Conservation (phyloP, 106 monocot species). For the Dioscorea alata region DNA sequence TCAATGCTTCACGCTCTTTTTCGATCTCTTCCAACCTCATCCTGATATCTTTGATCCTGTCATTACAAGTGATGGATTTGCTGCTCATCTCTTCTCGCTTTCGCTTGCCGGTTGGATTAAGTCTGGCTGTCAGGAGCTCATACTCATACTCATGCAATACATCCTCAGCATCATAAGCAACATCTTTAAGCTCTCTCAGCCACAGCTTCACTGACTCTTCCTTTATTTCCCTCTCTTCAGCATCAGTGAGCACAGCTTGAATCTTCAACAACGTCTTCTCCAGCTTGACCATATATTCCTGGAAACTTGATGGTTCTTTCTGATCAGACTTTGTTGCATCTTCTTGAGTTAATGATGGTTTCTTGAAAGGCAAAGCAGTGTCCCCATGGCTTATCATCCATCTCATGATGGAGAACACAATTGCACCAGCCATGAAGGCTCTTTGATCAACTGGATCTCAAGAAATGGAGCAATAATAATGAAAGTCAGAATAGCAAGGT, state of each 20-base stretch:
- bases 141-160: constrained; percentile 10
- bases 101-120: background rate
- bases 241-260: constrained; percentile 10
- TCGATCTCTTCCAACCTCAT: constrained; percentile 1
- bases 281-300: background rate
- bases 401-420: too few relatives aligned
- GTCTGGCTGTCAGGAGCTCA: background rate
- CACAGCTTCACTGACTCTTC: constrained; percentile 2
- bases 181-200: constrained; percentile 14
- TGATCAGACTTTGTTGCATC: too few relatives aligned
- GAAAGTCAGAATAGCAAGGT: too few relatives aligned
- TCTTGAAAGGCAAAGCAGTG: too few relatives aligned
- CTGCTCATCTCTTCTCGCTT: background rate
- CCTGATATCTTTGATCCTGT: background rate
- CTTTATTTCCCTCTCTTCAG: constrained; percentile 8
- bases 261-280: background rate
- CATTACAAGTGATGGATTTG: too few relatives aligned
- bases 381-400: too few relatives aligned
- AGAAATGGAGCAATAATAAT: too few relatives aligned
- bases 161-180: constrained; percentile 16
- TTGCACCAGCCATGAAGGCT: too few relatives aligned
- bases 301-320: too few relatives aligned
- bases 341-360: too few relatives aligned
- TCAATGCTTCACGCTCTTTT: background rate
- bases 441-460: too few relatives aligned